Evolutionary conservation across 345 rosid species (phyloP), one percentile per base, ranked within the genome.

Genomic region (Aurinia saxatilis): DNA sequence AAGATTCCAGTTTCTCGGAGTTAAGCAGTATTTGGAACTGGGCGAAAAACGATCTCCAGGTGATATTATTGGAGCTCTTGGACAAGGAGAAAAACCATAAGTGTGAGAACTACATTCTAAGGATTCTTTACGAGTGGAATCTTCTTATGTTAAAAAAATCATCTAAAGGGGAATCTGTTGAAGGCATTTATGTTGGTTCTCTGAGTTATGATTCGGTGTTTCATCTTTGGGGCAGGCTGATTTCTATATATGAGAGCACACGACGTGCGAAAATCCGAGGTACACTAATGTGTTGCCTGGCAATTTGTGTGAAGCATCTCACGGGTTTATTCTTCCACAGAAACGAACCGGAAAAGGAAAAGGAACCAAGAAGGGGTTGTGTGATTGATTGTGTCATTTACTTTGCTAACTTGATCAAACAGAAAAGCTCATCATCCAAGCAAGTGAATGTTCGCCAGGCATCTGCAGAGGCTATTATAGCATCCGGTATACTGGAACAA

Each of bases 101-200:
- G 75, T 92, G 98, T 70, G 75, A 52, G 49, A 75, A 73, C 61
- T 82, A 82, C 81, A 78, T 89, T 69, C 79, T 92, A 53, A 84
- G 82, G 85, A 82, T 84, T 78, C 74, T 92, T 73, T 87, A 65
- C 73, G 60, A 77, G 41, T 92, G 97, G 98, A 92, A 92, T 81
- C 68, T 72, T 68, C 78, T 76, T 65, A 87, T 81, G 68, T 85
- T 78, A 65, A 71, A 67, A 73, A 79, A 78, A 67, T 33, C 63
- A 16, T 50, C 60, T 8, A 47, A 58, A 6, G 61, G 60, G 54
- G 58, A 63, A 46, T 21, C 66, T 62, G 45, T 46, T 37, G 72
- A 67, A 51, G 74, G 68, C 46, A 50, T 57, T 55, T 87, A 78
- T 48, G 68, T 89, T 63, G 84, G 96, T 60, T 64, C 66, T 1